Evolutionary conservation across 495 filamentous ascomycete species (phyloP).

Genomic region (Hypomontagnella submonticulosa): DNA sequence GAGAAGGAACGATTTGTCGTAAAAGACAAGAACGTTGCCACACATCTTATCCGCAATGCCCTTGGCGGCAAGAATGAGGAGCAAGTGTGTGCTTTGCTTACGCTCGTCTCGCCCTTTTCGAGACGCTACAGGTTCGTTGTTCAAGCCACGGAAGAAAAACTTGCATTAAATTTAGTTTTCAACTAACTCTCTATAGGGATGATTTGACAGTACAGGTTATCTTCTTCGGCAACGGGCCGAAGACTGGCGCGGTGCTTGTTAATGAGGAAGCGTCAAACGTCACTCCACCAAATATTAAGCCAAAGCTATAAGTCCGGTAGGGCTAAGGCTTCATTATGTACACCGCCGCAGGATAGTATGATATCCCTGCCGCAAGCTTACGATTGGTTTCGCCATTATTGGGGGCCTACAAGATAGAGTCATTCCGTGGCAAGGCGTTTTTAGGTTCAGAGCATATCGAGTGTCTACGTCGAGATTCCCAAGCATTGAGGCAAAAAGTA

Average conservation of each 20-base stretch:
- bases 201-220: constrained; percentile 98
- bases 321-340: constrained; percentile 12
- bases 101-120: constrained; percentile 89
- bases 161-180: constrained; percentile 19
- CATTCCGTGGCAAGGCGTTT: constrained; percentile 30
- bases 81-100: constrained; percentile 93
- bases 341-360: not conserved
- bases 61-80: constrained; percentile 93
- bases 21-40: constrained; percentile 95
- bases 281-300: constrained; percentile 59
- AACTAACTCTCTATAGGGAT: constrained; percentile 59
- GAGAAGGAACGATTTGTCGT: constrained; percentile 85
- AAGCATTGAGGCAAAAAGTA: constrained; percentile 16
- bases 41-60: constrained; percentile 94
- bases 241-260: constrained; percentile 76
- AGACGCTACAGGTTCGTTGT: constrained; percentile 79
- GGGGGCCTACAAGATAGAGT: constrained; percentile 12
- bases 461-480: constrained; percentile 2
- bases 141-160: not conserved
- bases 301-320: constrained; percentile 51
- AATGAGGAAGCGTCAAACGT: constrained; percentile 87
- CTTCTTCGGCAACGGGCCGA: constrained; percentile 90
- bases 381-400: not conserved
- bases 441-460: constrained; percentile 17
- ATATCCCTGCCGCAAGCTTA: constrained; percentile 1